phyloP scores from a whole-genome alignment of 306 rosid species.

The Lupinus albus region DNA sequence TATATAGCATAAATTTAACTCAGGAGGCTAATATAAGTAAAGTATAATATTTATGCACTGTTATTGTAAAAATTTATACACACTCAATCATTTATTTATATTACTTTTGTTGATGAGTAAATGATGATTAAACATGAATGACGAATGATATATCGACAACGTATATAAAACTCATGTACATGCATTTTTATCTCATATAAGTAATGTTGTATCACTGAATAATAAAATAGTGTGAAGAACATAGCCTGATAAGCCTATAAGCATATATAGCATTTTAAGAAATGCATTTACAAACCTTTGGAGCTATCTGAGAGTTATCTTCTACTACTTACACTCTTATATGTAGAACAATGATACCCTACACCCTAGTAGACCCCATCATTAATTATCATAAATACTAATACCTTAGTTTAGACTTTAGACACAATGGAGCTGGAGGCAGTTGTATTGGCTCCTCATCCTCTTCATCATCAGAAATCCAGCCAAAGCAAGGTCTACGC shows the following conservation, averaged over 20 bases:
- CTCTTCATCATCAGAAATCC: conserved; percentile 42
- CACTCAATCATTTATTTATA: no score
- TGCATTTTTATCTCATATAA: no score
- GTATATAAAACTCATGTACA: no score
- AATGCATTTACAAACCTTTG: neutral
- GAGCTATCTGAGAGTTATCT: neutral
- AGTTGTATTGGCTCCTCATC: conserved; percentile 36
- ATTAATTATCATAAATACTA: neutral
- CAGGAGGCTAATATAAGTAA: no score
- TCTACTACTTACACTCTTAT: neutral
- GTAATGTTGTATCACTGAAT: neutral
- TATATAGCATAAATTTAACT: no score
- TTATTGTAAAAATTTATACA: no score
- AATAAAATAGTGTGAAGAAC: neutral
- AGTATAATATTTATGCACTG: no score
- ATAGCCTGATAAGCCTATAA: neutral
- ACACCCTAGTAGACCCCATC: conserved; percentile 20
- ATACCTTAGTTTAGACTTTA: neutral
- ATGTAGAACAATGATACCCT: neutral
- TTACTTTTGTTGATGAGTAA: no score
- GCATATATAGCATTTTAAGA: neutral
- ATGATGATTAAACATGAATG: no score
- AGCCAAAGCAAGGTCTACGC: conserved; percentile 48
- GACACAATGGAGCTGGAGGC: conserved; percentile 16
- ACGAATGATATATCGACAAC: no score